Base-by-base conservation (phyloP, 139 green algal genomes). In the Volvox africanus region DNA sequence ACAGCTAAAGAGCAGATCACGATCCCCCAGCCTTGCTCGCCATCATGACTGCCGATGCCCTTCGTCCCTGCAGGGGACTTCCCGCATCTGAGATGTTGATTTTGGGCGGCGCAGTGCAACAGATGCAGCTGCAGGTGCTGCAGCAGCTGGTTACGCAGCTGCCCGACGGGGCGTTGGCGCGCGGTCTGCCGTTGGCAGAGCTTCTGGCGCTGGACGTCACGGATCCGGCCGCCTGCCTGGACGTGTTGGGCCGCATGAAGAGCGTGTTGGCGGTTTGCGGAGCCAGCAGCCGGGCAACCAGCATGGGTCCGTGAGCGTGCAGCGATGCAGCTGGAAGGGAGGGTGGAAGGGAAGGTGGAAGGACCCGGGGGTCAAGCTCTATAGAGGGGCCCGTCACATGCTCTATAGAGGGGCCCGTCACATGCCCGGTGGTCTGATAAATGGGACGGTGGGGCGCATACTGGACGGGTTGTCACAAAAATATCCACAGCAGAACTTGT, bases 101-200 rank as follows among this genome's bases (percentile, higher is more conserved):
- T 2, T 77, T 86, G 22, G 61, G 61, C 24, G 87, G 76, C 26
- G 87, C 76, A 18, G 87, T 91, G 33, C 33, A 44, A 16, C 61
- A 78, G 76, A 79, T 86, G 76, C 87, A 91, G 87, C 87, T 91
- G 76, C 33, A 65, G 32, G 71, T 91, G 87, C 87, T 91, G 61
- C 44, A 91, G 76, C 76, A 91, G 87, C 76, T 91, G 76, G 76
- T 36, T 33, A 12, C 61, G 30, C 76, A 78, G 61, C 75, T 91
- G 87, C 86, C 76, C 32, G 16, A 61, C 73, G 61, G 30, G 6
- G 50, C 1, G 0, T 69, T 91, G 87, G 61, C 87, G 22, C 61
- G 24, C 19, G 76, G 22, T 18, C 76, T 91, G 87, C 87, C 87
- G 75, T 77, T 91, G 87, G 61, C 61, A 19, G 87, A 91, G 87